phyloP scores from a whole-genome alignment of 108 stramenopile genomes.

The Schizochytrium sp. region DNA sequence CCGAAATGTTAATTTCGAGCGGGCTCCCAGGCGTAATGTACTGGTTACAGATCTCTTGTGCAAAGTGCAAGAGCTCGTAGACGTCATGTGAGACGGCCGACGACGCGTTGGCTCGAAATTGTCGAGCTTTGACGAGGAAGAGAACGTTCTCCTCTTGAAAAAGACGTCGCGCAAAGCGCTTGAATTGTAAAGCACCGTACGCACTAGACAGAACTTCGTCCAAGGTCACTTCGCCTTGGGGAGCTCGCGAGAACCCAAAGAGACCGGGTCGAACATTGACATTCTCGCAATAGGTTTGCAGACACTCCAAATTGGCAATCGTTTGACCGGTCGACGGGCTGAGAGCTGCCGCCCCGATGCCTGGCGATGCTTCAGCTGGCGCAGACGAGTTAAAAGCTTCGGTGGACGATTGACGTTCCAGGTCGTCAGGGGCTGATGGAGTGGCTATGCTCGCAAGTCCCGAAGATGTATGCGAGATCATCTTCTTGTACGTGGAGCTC shows the following conservation, averaged over 20 bases:
- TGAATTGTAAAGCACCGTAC: not conserved
- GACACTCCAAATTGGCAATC: not conserved
- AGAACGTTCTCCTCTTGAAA: not conserved
- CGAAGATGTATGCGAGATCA: not conserved
- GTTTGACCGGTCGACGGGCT: not conserved
- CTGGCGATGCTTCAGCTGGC: not conserved
- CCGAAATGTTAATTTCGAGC: not conserved
- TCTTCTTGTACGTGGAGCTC: not conserved
- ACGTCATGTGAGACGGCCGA: not conserved
- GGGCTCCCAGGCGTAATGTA: not conserved
- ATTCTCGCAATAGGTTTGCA: not conserved
- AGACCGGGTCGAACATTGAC: not conserved
- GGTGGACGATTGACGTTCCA: not conserved
- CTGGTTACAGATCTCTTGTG: not conserved
- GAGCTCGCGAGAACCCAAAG: not conserved
- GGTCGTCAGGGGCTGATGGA: not conserved
- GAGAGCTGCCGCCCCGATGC: not conserved
- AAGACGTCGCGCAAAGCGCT: not conserved
- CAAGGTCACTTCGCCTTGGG: not conserved
- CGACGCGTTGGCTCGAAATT: not conserved
- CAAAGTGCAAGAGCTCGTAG: not conserved
- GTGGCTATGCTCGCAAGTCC: not conserved
- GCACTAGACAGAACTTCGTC: not conserved
- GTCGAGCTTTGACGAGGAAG: not conserved
- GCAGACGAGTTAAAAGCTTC: not conserved